These are phyloP conservation scores for Penicillium sp. DNA, from an alignment of 2,329 filamentous ascomycete species.

Conservation along the genomic window DNA sequence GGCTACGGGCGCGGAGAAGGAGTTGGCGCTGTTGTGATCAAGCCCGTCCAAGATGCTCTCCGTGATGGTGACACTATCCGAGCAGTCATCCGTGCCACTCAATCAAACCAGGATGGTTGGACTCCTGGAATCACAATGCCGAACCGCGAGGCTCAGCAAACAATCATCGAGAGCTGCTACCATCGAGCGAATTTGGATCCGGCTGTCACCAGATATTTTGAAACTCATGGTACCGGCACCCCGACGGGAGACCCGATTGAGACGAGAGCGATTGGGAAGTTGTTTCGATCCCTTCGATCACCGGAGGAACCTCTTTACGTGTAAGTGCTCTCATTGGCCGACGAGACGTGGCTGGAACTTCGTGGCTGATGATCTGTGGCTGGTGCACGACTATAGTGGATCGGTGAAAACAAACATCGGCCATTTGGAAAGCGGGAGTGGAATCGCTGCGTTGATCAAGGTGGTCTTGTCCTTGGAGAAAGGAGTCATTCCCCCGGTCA, in stretches of 20 bases:
- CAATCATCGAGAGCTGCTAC: neutral
- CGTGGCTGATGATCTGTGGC: neutral
- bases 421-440: neutral
- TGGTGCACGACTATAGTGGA: neutral
- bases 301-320: constrained; percentile 11
- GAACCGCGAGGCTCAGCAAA: neutral
- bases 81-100: constrained; percentile 4
- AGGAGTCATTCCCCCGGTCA: neutral
- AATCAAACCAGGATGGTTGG: constrained; percentile 19
- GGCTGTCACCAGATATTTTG: constrained; percentile 12
- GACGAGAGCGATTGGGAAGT: constrained; percentile 4
- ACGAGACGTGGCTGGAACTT: too few relatives aligned
- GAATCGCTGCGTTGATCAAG: neutral
- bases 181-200: neutral
- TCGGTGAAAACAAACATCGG: neutral
- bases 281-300: neutral
- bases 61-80: neutral
- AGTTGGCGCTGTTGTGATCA: neutral
- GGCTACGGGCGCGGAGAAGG: neutral
- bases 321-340: neutral
- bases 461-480: neutral
- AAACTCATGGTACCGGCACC: constrained; percentile 24
- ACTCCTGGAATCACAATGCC: constrained; percentile 13
- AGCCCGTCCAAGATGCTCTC: neutral
- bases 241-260: constrained; percentile 20